Evolutionary conservation across 2,329 filamentous ascomycete species (phyloP).

Genomic region (Drechslera avenae): DNA sequence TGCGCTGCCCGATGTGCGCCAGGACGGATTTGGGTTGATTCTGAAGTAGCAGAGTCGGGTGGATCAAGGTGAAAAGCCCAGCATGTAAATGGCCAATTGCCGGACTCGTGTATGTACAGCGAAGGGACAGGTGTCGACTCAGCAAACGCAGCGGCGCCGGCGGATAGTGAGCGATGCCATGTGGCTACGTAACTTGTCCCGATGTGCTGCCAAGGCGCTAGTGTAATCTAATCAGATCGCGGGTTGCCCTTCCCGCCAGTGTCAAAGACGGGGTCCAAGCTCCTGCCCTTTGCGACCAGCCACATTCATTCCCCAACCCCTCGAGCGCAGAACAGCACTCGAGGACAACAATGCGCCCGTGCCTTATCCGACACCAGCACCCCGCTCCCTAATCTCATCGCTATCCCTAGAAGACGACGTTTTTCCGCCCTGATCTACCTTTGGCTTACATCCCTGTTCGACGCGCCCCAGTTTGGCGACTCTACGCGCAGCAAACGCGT

Average conservation of each 20-base stretch:
- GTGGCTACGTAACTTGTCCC: slow-evolving; percentile 40
- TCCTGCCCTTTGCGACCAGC: slow-evolving; percentile 22
- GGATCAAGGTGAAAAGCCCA: background rate
- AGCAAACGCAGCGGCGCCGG: slow-evolving; percentile 1
- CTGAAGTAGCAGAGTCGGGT: background rate
- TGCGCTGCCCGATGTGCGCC: background rate
- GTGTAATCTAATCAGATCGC: slow-evolving; percentile 10
- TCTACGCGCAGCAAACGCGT: slow-evolving; percentile 4
- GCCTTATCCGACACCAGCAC: slow-evolving; percentile 14
- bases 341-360: slow-evolving; percentile 18
- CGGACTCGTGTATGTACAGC: background rate
- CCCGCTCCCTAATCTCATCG: background rate
- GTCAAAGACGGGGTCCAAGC: slow-evolving; percentile 9
- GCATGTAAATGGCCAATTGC: background rate
- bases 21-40: background rate
- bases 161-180: slow-evolving; percentile 9
- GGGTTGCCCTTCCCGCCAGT: background rate
- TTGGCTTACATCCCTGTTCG: background rate
- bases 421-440: background rate
- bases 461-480: slow-evolving; percentile 17
- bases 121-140: slow-evolving; percentile 18
- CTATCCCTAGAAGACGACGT: slow-evolving; percentile 8
- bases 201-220: slow-evolving; percentile 19
- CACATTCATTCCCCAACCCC: slow-evolving; percentile 34
- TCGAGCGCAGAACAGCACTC: slow-evolving; percentile 18